Percentiles rank a stretch among this genome's conserved stretches.
Evolutionary conservation across 2,329 filamentous ascomycete genomes (phyloP).

Genomic region (Elsinoe batatas): DNA sequence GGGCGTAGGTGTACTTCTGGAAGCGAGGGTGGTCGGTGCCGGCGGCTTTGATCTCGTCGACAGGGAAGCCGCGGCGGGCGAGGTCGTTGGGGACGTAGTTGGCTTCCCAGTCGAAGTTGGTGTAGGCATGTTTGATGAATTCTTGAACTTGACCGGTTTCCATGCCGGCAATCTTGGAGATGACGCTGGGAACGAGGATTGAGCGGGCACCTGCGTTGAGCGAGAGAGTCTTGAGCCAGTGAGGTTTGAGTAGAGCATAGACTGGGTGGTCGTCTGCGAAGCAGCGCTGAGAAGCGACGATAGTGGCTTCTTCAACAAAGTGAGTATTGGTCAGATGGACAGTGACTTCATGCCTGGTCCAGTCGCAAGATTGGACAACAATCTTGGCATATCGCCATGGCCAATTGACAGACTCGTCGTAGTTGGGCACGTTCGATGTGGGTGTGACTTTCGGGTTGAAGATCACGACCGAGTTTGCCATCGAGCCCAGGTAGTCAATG

Average conservation of each 20-base stretch:
- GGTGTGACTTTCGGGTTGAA: conserved; percentile 39
- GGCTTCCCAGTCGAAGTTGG: conserved; percentile 36
- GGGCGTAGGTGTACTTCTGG: conserved; percentile 42
- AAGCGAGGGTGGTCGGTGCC: conserved; percentile 21
- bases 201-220: conserved; percentile 40
- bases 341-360: conserved; percentile 39
- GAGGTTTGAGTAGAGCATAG: conserved; percentile 36
- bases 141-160: conserved; percentile 28
- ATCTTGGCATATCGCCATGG: conserved; percentile 46
- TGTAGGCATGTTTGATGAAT: conserved; percentile 34
- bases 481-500: conserved; percentile 36
- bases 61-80: conserved; percentile 34
- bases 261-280: conserved; percentile 31
- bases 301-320: conserved; percentile 19
- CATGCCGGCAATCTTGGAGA: conserved; percentile 36
- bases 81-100: conserved; percentile 41
- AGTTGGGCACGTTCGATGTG: conserved; percentile 2
- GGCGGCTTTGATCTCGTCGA: conserved; percentile 23
- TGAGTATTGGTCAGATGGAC: conserved; percentile 33
- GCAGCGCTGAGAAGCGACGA: conserved; percentile 18
- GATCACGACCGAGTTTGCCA: conserved; percentile 38
- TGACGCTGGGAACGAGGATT: conserved; percentile 37
- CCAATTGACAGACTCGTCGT: conserved; percentile 38
- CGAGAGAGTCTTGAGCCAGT: conserved; percentile 43
- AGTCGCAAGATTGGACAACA: conserved; percentile 40